phyloP scores from a whole-genome alignment of 192 early-diverging fungal genomes.

The Backusella tarrabulga region DNA sequence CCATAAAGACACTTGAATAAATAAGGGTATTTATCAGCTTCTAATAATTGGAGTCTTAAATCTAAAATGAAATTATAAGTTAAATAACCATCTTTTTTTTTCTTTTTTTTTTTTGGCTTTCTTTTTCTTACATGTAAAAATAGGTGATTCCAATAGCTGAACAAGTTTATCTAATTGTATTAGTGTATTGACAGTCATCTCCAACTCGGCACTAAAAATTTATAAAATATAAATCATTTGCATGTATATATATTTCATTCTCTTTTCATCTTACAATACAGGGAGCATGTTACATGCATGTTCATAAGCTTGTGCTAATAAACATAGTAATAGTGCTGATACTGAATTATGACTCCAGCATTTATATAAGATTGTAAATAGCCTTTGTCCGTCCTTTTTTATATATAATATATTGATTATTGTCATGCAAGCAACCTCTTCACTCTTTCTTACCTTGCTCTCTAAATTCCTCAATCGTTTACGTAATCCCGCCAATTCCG shows the following conservation, averaged over 20 bases:
- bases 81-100: not conserved
- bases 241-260: not conserved
- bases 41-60: slow-evolving; percentile 88
- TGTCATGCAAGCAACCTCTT: not conserved
- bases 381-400: slow-evolving; percentile 65
- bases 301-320: slow-evolving; percentile 95
- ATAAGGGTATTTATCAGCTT: slow-evolving; percentile 83
- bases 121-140: slow-evolving; percentile 77
- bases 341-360: slow-evolving; percentile 98
- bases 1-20: slow-evolving; percentile 96
- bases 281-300: slow-evolving; percentile 78
- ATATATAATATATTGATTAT: not conserved
- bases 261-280: slow-evolving; percentile 59
- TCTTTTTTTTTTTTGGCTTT: not conserved
- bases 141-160: slow-evolving; percentile 94
- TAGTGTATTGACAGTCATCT: slow-evolving; percentile 90
- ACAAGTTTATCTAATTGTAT: slow-evolving; percentile 98
- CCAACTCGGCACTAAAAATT: slow-evolving; percentile 68
- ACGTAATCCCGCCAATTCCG: slow-evolving; percentile 84
- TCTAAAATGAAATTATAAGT: slow-evolving; percentile 33
- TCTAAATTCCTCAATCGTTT: slow-evolving; percentile 79
- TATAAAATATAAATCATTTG: not conserved
- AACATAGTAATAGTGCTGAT: slow-evolving; percentile 87
- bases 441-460: slow-evolving; percentile 35
- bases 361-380: slow-evolving; percentile 86